Evolutionary conservation across 2,329 filamentous ascomycete species (phyloP).

Genomic region (Xylaria sp.): DNA sequence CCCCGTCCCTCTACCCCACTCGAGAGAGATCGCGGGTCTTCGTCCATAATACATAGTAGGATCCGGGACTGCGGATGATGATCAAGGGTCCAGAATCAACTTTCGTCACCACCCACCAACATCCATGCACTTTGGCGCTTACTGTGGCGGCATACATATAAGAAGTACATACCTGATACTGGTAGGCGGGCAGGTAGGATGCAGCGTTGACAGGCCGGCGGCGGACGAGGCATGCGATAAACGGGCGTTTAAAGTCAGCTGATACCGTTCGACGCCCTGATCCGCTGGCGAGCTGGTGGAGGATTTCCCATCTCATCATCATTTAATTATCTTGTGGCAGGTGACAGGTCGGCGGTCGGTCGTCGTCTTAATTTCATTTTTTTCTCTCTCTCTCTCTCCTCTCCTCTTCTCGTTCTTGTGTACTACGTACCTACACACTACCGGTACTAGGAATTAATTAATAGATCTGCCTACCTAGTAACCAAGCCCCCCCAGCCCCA

Average conservation of each 20-base stretch:
- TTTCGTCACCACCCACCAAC: background rate
- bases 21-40: no score
- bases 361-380: constrained; percentile 6
- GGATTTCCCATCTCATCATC: no score
- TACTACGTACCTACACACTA: no score
- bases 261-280: background rate
- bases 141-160: background rate
- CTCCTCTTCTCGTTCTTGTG: constrained; percentile 2
- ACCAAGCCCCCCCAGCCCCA: background rate
- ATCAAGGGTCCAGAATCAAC: background rate
- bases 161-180: no score
- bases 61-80: background rate
- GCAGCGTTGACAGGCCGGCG: background rate
- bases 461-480: background rate
- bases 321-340: no score
- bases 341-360: no score
- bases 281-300: background rate
- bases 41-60: background rate
- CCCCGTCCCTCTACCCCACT: no score
- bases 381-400: background rate
- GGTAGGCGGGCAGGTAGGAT: no score
- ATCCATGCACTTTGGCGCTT: background rate
- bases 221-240: background rate
- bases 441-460: background rate
- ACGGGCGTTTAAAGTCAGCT: background rate